Base-by-base conservation (phyloP, 768 basidiomycete species). In the Xerocomellus dryophilus region DNA sequence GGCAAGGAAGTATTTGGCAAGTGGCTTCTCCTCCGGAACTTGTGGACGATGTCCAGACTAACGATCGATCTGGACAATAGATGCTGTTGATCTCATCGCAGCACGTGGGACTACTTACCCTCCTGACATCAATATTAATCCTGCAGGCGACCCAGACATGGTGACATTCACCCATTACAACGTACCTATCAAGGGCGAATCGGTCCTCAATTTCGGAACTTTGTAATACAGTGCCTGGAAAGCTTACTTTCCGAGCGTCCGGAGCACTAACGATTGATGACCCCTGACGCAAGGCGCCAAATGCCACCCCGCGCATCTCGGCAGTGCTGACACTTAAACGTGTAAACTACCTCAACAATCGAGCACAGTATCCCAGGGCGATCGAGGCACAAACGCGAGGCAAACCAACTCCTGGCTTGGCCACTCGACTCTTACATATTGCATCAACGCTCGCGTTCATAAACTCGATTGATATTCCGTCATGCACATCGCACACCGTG, bases 301-400 rank as follows among this genome's bases (percentile, higher is more conserved):
- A 29, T 29, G 4, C 38, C 18, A 8, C 36, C 11, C 43, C 53
- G 11, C 21, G 41, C 38, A 47, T 38, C 20, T 39, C 43, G 20
- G 32, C 32, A 14, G 34, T 29, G 39, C 31, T 14, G 18, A 40
- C 40, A 14, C 6, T 40, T 27, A 12, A 10, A 27, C 39, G 11
- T 21, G 4, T 35, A 35, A 8, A 17, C 41, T 18, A 44, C 45
- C 27, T 29, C 51, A 25, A 23, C 21, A 12, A 18, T 32, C 40
- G 18, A 41, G 29, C 39, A n/a, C 9, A 10, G 31, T 20, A 42
- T 36, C 29, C 5, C 35, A 43, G 44, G 57, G 36, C 10, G 40
- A 58, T 38, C 42, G 29, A 59, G 46, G 57, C 34, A 58, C 57
- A 32, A 47, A 27, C 2, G 5, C 5, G 10, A 43, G 1, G 15